Evolutionary conservation across 768 basidiomycete genomes (phyloP), one percentile per base, ranked within the genome.

Genomic region (Amanita pallidorosea): DNA sequence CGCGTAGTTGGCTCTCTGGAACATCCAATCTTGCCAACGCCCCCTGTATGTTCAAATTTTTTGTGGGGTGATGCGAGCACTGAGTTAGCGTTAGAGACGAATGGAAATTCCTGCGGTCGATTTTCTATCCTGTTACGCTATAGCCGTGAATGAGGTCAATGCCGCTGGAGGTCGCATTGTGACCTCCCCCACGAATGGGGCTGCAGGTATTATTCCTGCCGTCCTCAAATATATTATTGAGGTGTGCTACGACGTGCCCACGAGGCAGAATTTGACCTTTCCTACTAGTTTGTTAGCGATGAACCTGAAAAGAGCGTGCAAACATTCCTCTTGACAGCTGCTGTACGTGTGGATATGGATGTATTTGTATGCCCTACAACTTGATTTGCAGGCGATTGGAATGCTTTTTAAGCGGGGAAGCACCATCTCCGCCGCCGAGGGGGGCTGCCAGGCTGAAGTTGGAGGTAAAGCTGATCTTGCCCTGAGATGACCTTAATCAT

Each of bases 321-420:
- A 65, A 94, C 91, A 0, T 98, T 97, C 66, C 67, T 98, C 45
- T 70, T 97, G 51, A 96, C 93, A 4, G 88, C 92, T 44, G 73
- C 88, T 48, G 90, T 89, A 60, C 56, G 80, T 71, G 37, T 37
- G 18, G 33, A 12, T 22, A n/a, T 11, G 22, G 17, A n/a, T 17
- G 9, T 18, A 7, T 15, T 15, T 7, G 22, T 7, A 15, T 23
- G 3, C 6, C 20, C 12, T 41, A 31, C 20, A 11, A 11, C 55
- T 48, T 53, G 55, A 38, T 47, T 46, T 56, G 18, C 45, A 88
- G 86, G 86, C 93, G 7, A 68, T 95, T 48, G 92, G 94, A 13
- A 96, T 96, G 93, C 70, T 96, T 29, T 95, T 92, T 72, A 97
- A 98, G 64, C 80, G 94, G 53, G 92, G 93, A n/a, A 91, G 90